These are phyloP conservation scores for Tetrapisispora taiwanensis DNA, from an alignment of 805 yeast genomes.

Conservation along the genomic window DNA sequence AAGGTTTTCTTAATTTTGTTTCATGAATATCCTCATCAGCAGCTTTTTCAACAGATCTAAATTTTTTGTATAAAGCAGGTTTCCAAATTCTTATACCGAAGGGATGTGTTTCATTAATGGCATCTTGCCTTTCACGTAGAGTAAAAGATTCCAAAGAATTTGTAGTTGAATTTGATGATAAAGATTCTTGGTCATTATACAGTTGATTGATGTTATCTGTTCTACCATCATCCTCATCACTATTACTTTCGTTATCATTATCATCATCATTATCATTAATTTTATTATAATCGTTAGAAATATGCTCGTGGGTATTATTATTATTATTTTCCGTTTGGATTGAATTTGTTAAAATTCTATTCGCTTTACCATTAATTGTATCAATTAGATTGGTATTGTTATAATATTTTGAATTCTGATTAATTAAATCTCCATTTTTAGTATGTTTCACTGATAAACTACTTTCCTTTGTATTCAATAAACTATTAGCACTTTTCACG, in stretches of 20 bases:
- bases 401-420: background rate
- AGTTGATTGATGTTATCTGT: background rate
- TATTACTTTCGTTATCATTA: background rate
- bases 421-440: background rate
- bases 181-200: background rate
- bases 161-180: conserved; percentile 9
- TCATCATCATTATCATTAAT: background rate
- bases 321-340: background rate
- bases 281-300: background rate
- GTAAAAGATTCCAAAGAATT: conserved; percentile 74
- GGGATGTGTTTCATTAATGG: conserved; percentile 93
- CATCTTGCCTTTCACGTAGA: conserved; percentile 84
- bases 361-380: background rate
- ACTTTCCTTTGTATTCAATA: conserved; percentile 1
- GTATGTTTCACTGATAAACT: conserved; percentile 1
- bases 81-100: conserved; percentile 98
- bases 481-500: background rate
- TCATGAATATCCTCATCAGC: conserved; percentile 94
- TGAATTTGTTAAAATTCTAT: background rate
- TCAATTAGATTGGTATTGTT: background rate
- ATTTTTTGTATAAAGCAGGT: conserved; percentile 90
- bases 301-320: background rate
- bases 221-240: background rate
- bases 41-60: conserved; percentile 78
- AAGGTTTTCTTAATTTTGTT: conserved; percentile 38